phyloP scores from a whole-genome alignment of 495 filamentous ascomycete species.

The Neurospora sp. region DNA sequence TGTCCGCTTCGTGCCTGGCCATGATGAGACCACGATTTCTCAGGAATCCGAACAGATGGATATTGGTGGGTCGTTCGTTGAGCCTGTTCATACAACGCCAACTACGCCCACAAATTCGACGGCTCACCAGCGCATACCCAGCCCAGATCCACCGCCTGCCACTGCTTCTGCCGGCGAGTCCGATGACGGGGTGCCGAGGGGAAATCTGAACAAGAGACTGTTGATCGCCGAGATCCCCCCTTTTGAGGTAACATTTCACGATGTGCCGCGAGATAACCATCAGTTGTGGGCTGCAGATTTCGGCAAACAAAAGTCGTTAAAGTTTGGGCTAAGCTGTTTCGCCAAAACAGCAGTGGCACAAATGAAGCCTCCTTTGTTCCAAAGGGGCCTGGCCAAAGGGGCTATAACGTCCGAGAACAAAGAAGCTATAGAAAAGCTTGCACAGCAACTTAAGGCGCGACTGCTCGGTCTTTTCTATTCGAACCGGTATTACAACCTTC shows the following conservation, averaged over 20 bases:
- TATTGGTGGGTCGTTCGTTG: background rate
- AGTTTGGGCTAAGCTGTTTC: slow-evolving; percentile 23
- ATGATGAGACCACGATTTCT: slow-evolving; percentile 7
- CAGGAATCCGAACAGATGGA: slow-evolving; percentile 20
- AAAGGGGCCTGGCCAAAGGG: slow-evolving; percentile 6
- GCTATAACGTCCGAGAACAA: slow-evolving; percentile 9
- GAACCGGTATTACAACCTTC: slow-evolving; percentile 23
- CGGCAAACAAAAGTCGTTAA: slow-evolving; percentile 16
- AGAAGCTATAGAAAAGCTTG: slow-evolving; percentile 14
- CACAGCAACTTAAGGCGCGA: slow-evolving; percentile 19
- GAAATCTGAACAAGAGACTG: slow-evolving; percentile 17
- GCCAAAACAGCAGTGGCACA: slow-evolving; percentile 14
- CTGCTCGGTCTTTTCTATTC: slow-evolving; percentile 23
- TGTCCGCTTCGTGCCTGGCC: slow-evolving; percentile 27
- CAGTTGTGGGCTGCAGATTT: slow-evolving; percentile 26
- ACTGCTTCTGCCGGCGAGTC: background rate
- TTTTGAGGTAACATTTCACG: slow-evolving; percentile 21
- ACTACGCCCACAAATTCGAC: background rate
- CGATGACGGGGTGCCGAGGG: slow-evolving; percentile 6
- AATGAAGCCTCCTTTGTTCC: background rate
- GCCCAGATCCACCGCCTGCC: slow-evolving; percentile 12
- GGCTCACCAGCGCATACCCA: slow-evolving; percentile 1
- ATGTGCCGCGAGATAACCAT: slow-evolving; percentile 16
- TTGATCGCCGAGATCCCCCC: slow-evolving; percentile 13
- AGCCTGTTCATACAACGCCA: background rate